Conservation (phyloP, 139 green algal species). For the Ettlia oleoabundans region DNA sequence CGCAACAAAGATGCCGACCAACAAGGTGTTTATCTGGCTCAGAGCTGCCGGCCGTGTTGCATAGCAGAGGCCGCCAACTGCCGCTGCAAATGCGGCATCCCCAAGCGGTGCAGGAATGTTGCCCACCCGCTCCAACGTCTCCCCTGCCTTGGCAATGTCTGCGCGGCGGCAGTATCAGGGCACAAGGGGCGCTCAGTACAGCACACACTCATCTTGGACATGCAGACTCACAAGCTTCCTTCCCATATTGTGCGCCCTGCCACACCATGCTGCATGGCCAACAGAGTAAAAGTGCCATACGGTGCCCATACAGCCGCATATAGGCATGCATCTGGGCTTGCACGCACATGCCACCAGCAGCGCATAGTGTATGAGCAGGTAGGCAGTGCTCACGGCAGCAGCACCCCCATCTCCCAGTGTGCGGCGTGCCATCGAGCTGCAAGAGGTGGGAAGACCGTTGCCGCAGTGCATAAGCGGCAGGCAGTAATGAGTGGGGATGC, state of each 20-base stretch:
- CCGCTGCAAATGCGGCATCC: constrained; percentile 41
- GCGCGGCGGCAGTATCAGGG: background rate
- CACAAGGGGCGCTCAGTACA: background rate
- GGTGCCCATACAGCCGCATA: too few species aligned
- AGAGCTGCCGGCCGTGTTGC: constrained; percentile 43
- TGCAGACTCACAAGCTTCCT: too few species aligned
- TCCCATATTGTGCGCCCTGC: too few species aligned
- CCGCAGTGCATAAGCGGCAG: background rate
- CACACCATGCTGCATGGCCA: too few species aligned
- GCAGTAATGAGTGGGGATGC: too few species aligned
- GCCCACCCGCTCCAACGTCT: constrained; percentile 14
- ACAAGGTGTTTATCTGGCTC: constrained; percentile 60
- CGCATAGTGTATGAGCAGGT: constrained; percentile 79
- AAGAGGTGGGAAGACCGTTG: background rate
- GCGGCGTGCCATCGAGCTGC: constrained; percentile 43
- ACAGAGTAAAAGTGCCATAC: too few species aligned
- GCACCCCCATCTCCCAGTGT: constrained; percentile 65
- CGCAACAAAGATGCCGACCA: constrained; percentile 53
- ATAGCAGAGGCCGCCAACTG: constrained; percentile 70
- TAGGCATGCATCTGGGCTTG: background rate
- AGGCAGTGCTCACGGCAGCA: constrained; percentile 45
- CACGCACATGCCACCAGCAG: constrained; percentile 75
- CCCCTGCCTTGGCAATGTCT: constrained; percentile 62
- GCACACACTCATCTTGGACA: too few species aligned
- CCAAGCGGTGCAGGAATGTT: constrained; percentile 26